A percentile compares a stretch with the other conserved stretches of the same genome.
Evolutionary conservation across 805 yeast species (phyloP).

Genomic region (Cyberlindnera subsufficiens): DNA sequence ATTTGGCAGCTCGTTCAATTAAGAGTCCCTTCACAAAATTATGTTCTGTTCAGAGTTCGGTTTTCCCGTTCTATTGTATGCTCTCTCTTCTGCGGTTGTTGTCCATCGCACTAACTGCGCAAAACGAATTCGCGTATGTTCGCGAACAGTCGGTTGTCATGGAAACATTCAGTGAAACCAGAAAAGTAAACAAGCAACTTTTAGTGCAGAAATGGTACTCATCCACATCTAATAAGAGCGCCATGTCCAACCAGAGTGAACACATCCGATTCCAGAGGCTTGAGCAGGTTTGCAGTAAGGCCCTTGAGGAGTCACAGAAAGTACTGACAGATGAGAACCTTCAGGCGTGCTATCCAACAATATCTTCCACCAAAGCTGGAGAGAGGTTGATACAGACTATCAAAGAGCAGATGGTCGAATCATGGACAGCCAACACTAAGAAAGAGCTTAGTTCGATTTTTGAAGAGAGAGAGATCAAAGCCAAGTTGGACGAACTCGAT

Average conservation of each 20-base stretch:
- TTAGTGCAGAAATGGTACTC: too few relatives aligned
- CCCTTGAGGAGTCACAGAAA: constrained; percentile 46
- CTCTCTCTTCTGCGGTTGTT: too few relatives aligned
- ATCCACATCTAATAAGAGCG: too few relatives aligned
- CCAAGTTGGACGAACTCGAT: constrained; percentile 38
- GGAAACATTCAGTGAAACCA: too few relatives aligned
- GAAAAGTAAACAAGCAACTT: constrained; percentile 1
- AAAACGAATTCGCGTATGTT: too few relatives aligned
- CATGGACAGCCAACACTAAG: constrained; percentile 37
- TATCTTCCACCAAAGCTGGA: constrained; percentile 37
- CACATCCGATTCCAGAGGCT: constrained; percentile 38
- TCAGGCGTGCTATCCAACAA: constrained; percentile 44
- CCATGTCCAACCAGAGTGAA: background rate
- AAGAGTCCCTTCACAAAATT: too few relatives aligned
- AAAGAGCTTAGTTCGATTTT: constrained; percentile 48
- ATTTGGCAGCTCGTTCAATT: too few relatives aligned
- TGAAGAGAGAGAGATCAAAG: constrained; percentile 36
- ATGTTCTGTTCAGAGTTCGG: too few relatives aligned
- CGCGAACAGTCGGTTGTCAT: too few relatives aligned
- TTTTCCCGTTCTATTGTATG: too few relatives aligned
- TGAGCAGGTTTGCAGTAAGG: constrained; percentile 40
- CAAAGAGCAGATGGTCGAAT: constrained; percentile 38
- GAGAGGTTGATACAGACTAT: constrained; percentile 37
- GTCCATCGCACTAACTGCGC: too few relatives aligned
- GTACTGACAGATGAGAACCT: constrained; percentile 43